These are phyloP conservation scores for Penicillium nordicum DNA, from an alignment of 2,329 filamentous ascomycete genomes.

Conservation along the genomic window DNA sequence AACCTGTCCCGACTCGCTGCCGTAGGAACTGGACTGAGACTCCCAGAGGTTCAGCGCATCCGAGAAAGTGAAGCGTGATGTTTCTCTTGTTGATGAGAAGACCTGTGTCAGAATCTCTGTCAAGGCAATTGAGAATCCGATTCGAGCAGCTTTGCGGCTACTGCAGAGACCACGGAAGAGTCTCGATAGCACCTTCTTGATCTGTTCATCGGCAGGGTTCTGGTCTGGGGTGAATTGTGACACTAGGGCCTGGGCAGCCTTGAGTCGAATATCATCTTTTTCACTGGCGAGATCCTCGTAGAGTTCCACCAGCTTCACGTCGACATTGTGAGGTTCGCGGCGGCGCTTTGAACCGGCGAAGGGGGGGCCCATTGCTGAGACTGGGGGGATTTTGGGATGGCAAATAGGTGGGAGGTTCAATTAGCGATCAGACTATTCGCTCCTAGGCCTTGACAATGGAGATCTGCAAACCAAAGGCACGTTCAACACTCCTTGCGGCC, in stretches of 20 bases:
- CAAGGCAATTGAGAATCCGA: conserved; percentile 86
- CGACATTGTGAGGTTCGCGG: conserved; percentile 42
- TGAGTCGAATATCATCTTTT: conserved; percentile 46
- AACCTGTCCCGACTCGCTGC: conserved; percentile 54
- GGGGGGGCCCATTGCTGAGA: conserved; percentile 27
- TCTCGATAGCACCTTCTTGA: conserved; percentile 50
- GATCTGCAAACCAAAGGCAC: conserved; percentile 6
- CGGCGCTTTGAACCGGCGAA: conserved; percentile 34
- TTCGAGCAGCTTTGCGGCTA: conserved; percentile 78
- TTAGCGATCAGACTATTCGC: not conserved
- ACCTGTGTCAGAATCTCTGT: conserved; percentile 74
- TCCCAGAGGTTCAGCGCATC: conserved; percentile 52
- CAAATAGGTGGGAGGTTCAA: conserved; percentile 1
- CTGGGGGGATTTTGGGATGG: not conserved
- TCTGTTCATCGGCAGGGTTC: conserved; percentile 40
- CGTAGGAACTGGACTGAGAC: conserved; percentile 50
- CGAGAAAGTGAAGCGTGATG: conserved; percentile 38
- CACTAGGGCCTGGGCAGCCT: conserved; percentile 44
- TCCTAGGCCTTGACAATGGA: not conserved
- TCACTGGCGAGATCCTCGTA: conserved; percentile 49
- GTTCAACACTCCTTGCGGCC: conserved; percentile 13
- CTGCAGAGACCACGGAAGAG: conserved; percentile 87
- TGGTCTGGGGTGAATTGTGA: conserved; percentile 44
- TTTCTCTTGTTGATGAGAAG: conserved; percentile 46
- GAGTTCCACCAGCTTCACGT: conserved; percentile 47